Percentiles rank a stretch among this genome's conserved stretches.
These are phyloP conservation scores for Poterioochromonas sp. DNA, from an alignment of 352 stramenopile species.

Conservation along the genomic window DNA sequence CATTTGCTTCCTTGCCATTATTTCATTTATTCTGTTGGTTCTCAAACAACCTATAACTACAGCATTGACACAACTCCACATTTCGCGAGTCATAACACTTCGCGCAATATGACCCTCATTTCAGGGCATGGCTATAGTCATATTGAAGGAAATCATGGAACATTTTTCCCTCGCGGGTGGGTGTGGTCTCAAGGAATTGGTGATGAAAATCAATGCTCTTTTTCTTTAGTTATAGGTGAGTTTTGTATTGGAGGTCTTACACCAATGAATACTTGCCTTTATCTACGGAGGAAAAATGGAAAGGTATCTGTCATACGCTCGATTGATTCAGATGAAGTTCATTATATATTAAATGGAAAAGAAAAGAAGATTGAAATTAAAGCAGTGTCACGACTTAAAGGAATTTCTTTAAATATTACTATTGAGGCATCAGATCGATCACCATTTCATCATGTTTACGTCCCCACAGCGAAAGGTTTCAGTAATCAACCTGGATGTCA, in stretches of 20 bases:
- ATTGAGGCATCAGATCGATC: neutral
- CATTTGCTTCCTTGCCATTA: neutral
- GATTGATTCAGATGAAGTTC: neutral
- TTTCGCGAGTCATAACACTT: too few relatives aligned
- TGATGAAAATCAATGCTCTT: neutral
- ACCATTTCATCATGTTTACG: neutral
- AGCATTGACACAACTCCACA: neutral
- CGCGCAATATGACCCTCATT: too few relatives aligned
- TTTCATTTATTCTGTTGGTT: neutral
- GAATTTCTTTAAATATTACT: neutral
- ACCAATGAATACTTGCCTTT: neutral
- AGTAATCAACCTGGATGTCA: neutral
- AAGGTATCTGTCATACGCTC: neutral
- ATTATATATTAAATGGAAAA: neutral
- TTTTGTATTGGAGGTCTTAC: neutral
- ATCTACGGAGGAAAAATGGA: neutral
- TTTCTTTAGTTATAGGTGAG: neutral
- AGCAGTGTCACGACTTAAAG: neutral
- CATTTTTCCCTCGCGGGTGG: neutral
- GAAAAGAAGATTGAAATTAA: neutral
- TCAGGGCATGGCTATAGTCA: neutral
- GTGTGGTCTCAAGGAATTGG: neutral
- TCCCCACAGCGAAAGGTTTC: neutral
- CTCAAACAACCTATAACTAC: neutral
- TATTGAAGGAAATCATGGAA: constrained; percentile 17